Evolutionary conservation across 805 yeast genomes (phyloP).

Genomic region (Candida rishiriensis): DNA sequence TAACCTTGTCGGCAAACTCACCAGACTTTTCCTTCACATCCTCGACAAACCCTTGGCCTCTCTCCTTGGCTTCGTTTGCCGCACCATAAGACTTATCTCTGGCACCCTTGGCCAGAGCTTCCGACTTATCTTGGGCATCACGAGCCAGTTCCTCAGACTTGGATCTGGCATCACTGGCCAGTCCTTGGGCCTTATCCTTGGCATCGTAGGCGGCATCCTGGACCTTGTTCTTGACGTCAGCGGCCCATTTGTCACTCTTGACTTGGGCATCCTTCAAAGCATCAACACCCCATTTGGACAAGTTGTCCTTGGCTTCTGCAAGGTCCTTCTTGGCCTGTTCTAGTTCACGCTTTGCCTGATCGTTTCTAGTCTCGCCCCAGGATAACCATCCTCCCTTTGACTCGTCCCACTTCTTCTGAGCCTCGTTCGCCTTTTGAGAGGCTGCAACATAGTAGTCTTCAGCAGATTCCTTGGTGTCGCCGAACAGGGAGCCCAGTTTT

Average conservation of each 20-base stretch:
- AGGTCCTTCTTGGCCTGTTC: slow-evolving; percentile 33
- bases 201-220: slow-evolving; percentile 11
- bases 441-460: slow-evolving; percentile 26
- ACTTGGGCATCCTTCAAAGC: slow-evolving; percentile 15
- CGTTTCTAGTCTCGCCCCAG: slow-evolving; percentile 34
- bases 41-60: slow-evolving; percentile 10
- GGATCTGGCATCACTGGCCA: slow-evolving; percentile 22
- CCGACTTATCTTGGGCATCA: background rate
- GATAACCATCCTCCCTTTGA: slow-evolving; percentile 33
- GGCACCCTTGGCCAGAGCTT: slow-evolving; percentile 18
- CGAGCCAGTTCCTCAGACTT: slow-evolving; percentile 2
- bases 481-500: slow-evolving; percentile 12
- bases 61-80: slow-evolving; percentile 2
- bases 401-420: slow-evolving; percentile 29
- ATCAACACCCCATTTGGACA: slow-evolving; percentile 21
- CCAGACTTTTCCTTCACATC: slow-evolving; percentile 12
- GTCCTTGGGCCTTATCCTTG: slow-evolving; percentile 4
- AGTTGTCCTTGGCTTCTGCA: slow-evolving; percentile 29
- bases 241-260: slow-evolving; percentile 5
- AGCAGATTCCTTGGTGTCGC: slow-evolving; percentile 19
- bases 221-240: slow-evolving; percentile 8
- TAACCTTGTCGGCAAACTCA: slow-evolving; percentile 6
- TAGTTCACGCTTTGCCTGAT: slow-evolving; percentile 31
- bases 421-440: slow-evolving; percentile 22
- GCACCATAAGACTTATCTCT: slow-evolving; percentile 17